These are phyloP conservation scores for Leptographium galeiforme DNA, from an alignment of 2,329 filamentous ascomycete species.

Conservation along the genomic window DNA sequence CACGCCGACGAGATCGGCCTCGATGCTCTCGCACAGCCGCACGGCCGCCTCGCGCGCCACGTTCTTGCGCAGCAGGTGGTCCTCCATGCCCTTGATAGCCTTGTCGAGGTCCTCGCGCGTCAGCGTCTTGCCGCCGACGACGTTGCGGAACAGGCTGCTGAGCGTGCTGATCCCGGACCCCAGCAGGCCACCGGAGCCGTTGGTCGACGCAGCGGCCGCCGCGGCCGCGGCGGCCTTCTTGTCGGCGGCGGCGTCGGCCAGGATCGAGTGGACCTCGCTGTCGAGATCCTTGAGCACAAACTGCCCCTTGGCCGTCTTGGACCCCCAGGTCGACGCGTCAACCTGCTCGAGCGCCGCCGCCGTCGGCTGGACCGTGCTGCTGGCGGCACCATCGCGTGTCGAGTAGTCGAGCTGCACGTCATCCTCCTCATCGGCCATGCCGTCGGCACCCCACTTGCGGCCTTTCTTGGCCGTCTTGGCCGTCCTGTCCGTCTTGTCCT, in stretches of 20 bases:
- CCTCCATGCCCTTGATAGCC: conserved; percentile 90
- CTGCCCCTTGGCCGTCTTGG: conserved; percentile 77
- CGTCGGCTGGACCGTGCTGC: conserved; percentile 21
- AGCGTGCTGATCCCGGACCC: conserved; percentile 72
- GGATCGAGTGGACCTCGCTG: conserved; percentile 82
- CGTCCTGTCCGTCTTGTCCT: conserved; percentile 4
- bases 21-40: conserved; percentile 79
- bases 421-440: conserved; percentile 72
- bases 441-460: conserved; percentile 85
- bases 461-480: conserved; percentile 61
- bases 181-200: conserved; percentile 45
- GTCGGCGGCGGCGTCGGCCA: conserved; percentile 55
- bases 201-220: background rate
- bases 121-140: conserved; percentile 86
- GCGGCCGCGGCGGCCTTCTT: conserved; percentile 13
- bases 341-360: conserved; percentile 57
- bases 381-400: conserved; percentile 30
- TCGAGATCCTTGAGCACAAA: conserved; percentile 90
- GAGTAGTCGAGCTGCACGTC: conserved; percentile 85
- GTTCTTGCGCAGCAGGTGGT: conserved; percentile 89
- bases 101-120: conserved; percentile 83
- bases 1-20: conserved; percentile 76
- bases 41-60: conserved; percentile 89
- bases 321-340: conserved; percentile 72
- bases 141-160: conserved; percentile 80